phyloP scores from a whole-genome alignment of 2,329 filamentous ascomycete species.

The Botryotinia narcissicola region DNA sequence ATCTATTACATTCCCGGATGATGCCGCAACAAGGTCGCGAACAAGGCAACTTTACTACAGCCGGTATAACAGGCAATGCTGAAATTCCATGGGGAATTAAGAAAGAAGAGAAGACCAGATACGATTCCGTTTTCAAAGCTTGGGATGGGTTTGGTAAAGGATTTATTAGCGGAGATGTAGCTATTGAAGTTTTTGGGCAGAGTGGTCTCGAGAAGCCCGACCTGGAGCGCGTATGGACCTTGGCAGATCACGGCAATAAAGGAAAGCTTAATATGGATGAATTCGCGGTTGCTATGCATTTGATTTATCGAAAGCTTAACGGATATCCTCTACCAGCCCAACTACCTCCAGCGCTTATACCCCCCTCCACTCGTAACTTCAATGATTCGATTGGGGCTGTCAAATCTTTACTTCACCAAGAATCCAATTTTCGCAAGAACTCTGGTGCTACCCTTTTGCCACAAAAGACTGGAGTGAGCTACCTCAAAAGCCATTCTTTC shows the following conservation, averaged over 20 bases:
- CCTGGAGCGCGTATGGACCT: slow-evolving; percentile 89
- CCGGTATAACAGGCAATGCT: slow-evolving; percentile 86
- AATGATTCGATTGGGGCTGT: slow-evolving; percentile 90
- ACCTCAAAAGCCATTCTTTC: slow-evolving; percentile 94
- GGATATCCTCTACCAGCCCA: slow-evolving; percentile 88
- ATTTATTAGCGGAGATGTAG: slow-evolving; percentile 85
- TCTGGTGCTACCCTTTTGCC: slow-evolving; percentile 88
- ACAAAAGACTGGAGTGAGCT: slow-evolving; percentile 97
- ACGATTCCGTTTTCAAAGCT: slow-evolving; percentile 89
- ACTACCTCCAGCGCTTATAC: slow-evolving; percentile 87
- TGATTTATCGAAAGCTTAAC: slow-evolving; percentile 96
- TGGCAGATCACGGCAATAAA: slow-evolving; percentile 91
- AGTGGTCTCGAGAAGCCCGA: slow-evolving; percentile 90
- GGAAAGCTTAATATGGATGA: slow-evolving; percentile 93
- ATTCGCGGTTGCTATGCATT: slow-evolving; percentile 97
- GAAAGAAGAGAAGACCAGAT: slow-evolving; percentile 96
- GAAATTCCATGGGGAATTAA: slow-evolving; percentile 98
- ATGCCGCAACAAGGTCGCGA: slow-evolving; percentile 97
- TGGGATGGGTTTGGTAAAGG: slow-evolving; percentile 96
- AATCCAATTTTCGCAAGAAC: slow-evolving; percentile 85
- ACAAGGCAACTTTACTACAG: slow-evolving; percentile 75
- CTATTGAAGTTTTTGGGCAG: slow-evolving; percentile 96
- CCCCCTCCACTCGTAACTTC: slow-evolving; percentile 90
- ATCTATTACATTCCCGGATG: slow-evolving; percentile 87
- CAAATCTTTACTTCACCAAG: slow-evolving; percentile 83